Evolutionary conservation across 352 stramenopile species (phyloP), one percentile per base, ranked within the genome.

Genomic region (Lagenidium sp.): DNA sequence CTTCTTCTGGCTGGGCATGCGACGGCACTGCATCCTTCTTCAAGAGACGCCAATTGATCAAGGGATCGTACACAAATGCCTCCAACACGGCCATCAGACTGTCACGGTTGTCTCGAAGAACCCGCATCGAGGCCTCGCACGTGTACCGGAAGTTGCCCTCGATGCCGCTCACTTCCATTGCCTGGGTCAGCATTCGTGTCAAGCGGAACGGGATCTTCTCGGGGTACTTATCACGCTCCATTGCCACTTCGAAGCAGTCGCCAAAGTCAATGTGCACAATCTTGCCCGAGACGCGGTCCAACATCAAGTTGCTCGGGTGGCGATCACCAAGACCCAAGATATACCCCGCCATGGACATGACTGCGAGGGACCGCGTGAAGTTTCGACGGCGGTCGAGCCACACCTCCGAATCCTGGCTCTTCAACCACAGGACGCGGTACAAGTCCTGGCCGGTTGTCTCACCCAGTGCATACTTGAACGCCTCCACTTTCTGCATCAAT

Each of bases 331-430:
- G 78, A 32, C 97, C 97, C 29, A 99, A 69, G 53, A 99, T 99
- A 57, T 99, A 99, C 8, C 97, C 97, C 20, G 98, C 97, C 90
- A 99, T 99, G 35, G 87, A 98, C 96, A 99, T 99, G 13, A 99
- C 96, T 1, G 97, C 97, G n/a, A 99, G 69, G 42, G 93, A 97
- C 0, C 96, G 82, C 18, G 97, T 99, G 52, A 97, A 99, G 58
- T 98, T 98, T 26, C 94, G 97, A 12, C 97, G 81, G 11, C 96
- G 85, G 41, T 99, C 96, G 6, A 99, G 78, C 97, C 97, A 99
- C 39, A 98, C 88, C 51, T 99, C 97, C 60, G 94, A 98, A 63
- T 98, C 97, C 50, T 96, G 94, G 31, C 84, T 98, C 68, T 99
- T 99, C 20, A 99, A 82, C 97, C 97, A 99, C 36, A 99, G 65